These are phyloP conservation scores for Gyrodon tennesseensis DNA, from an alignment of 1,284 basidiomycete species.

Conservation along the genomic window DNA sequence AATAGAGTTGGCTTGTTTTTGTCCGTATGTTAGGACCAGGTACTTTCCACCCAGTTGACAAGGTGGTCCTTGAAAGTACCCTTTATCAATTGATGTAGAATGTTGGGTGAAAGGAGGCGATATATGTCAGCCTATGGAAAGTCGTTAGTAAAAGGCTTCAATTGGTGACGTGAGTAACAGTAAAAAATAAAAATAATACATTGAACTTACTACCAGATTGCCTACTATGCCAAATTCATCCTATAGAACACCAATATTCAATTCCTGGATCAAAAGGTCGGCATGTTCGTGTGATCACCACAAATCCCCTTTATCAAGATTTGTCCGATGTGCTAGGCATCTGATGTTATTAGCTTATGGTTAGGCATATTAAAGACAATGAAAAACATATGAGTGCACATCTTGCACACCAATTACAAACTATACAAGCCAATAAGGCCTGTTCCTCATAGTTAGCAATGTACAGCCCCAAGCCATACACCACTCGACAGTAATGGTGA, in stretches of 20 bases:
- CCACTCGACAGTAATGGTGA: slow-evolving; percentile 8
- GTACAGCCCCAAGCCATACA: slow-evolving; percentile 7
- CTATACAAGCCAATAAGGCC: slow-evolving; percentile 24
- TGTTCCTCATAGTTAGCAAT: slow-evolving; percentile 32
- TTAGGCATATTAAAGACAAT: neutral
- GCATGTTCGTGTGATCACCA: slow-evolving; percentile 9
- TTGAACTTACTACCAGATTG: slow-evolving; percentile 17
- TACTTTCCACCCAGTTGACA: too few relatives aligned
- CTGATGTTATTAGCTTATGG: neutral
- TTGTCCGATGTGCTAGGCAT: slow-evolving; percentile 7
- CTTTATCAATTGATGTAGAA: too few relatives aligned
- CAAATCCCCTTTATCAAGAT: slow-evolving; percentile 18
- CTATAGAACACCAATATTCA: slow-evolving; percentile 4
- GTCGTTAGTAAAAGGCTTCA: too few relatives aligned
- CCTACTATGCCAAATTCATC: slow-evolving; percentile 19
- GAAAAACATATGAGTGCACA: neutral
- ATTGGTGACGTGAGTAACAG: too few relatives aligned
- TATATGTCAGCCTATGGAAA: too few relatives aligned
- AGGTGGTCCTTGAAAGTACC: too few relatives aligned
- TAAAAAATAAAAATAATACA: neutral
- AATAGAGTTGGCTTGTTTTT: too few relatives aligned
- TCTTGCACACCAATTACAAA: slow-evolving; percentile 27
- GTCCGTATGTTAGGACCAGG: too few relatives aligned
- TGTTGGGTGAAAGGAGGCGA: too few relatives aligned
- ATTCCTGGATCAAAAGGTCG: slow-evolving; percentile 7